Evolutionary conservation across 2,329 filamentous ascomycete genomes (phyloP).

Genomic region (Venturia aucupariae): DNA sequence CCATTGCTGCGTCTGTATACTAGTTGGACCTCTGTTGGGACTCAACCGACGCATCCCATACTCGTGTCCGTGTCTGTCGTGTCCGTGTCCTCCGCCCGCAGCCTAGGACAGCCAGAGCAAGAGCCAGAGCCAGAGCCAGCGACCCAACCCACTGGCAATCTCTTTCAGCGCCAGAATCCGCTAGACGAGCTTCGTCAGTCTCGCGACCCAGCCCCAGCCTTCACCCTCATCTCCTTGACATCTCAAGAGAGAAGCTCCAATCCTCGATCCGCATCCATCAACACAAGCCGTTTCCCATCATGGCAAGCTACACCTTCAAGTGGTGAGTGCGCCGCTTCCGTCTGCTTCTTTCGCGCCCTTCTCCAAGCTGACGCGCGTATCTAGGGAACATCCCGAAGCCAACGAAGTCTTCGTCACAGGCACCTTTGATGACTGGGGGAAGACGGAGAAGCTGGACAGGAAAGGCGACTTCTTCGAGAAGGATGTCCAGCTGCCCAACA

Average conservation of each 20-base stretch:
- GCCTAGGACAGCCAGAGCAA: no score
- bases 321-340: conserved; percentile 44
- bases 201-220: not conserved
- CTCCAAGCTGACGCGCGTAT: conserved; percentile 20
- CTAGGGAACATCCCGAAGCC: conserved; percentile 67
- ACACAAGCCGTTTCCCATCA: not conserved
- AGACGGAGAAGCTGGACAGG: conserved; percentile 75
- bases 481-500: conserved; percentile 61
- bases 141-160: no score
- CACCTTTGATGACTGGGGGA: conserved; percentile 89
- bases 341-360: conserved; percentile 16
- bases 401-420: conserved; percentile 90
- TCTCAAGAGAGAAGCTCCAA: not conserved
- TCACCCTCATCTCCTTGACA: not conserved
- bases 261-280: not conserved
- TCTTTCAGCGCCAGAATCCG: not conserved
- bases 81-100: not conserved
- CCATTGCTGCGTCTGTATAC: conserved; percentile 1
- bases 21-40: not conserved
- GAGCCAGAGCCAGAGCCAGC: not conserved
- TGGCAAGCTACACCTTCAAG: conserved; percentile 58
- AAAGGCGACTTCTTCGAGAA: conserved; percentile 67
- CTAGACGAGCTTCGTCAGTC: not conserved
- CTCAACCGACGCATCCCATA: not conserved
- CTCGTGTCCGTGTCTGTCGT: not conserved